Base-by-base conservation (phyloP, 225 moss, liverwort and hornwort species). In the Sphagnum tenellum region DNA sequence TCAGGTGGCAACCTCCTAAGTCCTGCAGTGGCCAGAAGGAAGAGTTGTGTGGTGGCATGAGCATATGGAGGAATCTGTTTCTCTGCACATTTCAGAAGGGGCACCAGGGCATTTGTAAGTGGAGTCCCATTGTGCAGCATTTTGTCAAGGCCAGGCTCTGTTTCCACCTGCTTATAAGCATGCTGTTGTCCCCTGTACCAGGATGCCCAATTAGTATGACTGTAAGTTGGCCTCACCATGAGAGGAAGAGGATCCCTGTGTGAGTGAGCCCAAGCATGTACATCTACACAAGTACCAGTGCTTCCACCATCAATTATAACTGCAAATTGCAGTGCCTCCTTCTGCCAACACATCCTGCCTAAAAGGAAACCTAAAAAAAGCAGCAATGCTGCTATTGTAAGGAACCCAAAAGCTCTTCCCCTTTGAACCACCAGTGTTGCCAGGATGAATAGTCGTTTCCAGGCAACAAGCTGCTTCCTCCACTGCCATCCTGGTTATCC, bases 221-320 rank as follows among this genome's bases (percentile, higher is more conserved):
- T 56, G 48, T 70, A 48, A 2, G 72, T 12, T 45, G 79, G 80
- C 46, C 70, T 66, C 48, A 80, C 67, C 67, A 80, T 77, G n/a
- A 77, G 75, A 44, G 83, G 83, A 57, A 84, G 64, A 48, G 80
- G 77, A 51, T 64, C 76, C 65, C 67, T 73, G 57, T 74, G 79
- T 47, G 67, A 55, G 4, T 60, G 77, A 46, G 77, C 79, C 83
- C 83, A 84, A 57, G 76, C 76, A 70, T 84, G 79, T 44, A 84
- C 79, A 67, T 80, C 64, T 8, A 77, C 69, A 63, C 83, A 64
- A 7, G 79, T 84, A 62, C 83, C 83, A 50, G 83, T 84, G 64
- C 83, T 84, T 13, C 83, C 83, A 62, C 79, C 76, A 56, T 84
- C 83, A 53, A 84, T 79, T 45, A 84, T 77, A 68, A 84, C 72